These are phyloP conservation scores for Zymoseptoria ardabiliae DNA, from an alignment of 2,329 filamentous ascomycete species.

Conservation along the genomic window DNA sequence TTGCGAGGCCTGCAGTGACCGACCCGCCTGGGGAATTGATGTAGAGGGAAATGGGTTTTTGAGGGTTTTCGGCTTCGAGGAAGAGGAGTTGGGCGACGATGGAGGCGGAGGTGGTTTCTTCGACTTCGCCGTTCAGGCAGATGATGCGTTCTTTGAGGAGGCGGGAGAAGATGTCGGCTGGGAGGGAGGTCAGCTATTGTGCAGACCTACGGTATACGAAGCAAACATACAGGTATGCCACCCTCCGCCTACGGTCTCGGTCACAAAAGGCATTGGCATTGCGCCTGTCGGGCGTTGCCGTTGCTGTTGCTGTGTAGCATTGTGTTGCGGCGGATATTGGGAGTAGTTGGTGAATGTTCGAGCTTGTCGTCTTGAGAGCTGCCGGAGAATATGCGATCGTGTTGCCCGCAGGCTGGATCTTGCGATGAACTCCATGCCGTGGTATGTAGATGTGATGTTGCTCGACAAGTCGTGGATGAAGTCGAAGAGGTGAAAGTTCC, in stretches of 20 bases:
- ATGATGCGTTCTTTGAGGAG: constrained; percentile 74
- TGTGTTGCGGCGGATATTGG: constrained; percentile 17
- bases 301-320: constrained; percentile 19
- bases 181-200: constrained; percentile 1
- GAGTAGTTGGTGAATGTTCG: constrained; percentile 15
- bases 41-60: constrained; percentile 94
- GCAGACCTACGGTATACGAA: not conserved
- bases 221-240: constrained; percentile 40
- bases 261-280: constrained; percentile 45
- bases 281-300: constrained; percentile 30
- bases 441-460: not conserved
- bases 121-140: constrained; percentile 84
- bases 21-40: constrained; percentile 95
- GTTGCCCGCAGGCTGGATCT: constrained; percentile 20
- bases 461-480: not conserved
- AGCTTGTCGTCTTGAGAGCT: constrained; percentile 4
- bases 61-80: constrained; percentile 92
- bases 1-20: constrained; percentile 75
- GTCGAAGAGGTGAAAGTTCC: not conserved
- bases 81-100: constrained; percentile 94
- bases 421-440: constrained; percentile 20
- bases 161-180: constrained; percentile 40
- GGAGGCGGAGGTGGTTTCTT: constrained; percentile 83
- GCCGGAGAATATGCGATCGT: constrained; percentile 15
- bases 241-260: constrained; percentile 44